Evolutionary conservation across 306 rosid genomes (phyloP), one percentile per base, ranked within the genome.

Genomic region (Lathyrus oleraceus): DNA sequence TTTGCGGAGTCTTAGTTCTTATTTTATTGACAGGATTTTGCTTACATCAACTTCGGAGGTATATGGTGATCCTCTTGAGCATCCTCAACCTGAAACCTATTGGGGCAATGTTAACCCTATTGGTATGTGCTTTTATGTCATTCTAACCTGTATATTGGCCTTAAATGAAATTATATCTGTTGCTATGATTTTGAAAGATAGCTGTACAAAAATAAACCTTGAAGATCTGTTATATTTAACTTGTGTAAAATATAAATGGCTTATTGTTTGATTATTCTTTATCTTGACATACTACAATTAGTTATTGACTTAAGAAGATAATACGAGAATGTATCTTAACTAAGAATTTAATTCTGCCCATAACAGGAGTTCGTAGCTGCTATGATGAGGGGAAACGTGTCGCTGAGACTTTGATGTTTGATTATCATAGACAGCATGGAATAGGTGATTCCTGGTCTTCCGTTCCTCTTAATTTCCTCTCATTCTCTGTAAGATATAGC

Each of bases 61-160:
- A 16, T 94, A 94, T 63, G 97, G 98, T 3, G 98, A 94, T 85
- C 98, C 98, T 73, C 92, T 94, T 39, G 85, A 77, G 75, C 98
- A 94, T 74, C 98, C 98, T 10, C 98, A 94, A 56, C 84, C 90
- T 16, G 98, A 94, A 78, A 83, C 74, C 76, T 94, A 94, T 51
- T 94, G 98, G 98, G 98, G 98, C 54, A 94, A 94, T 84, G 98
- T 94, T 27, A 94, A 94, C 81, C 98, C 98, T 39, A 94, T 87
- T 47, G 98, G 98, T 94, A 87, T 45, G 69, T 75, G 61, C 45
- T 68, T n/a, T 77, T 78, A 25, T 54, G 72, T 72, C 68, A 14
- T 19, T 67, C 83, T 67, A 21, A 25, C 39, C 44, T 65, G 44
- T 73, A n/a, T 36, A n/a, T 45, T 68, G 45, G 10, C 56, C 60